These are phyloP conservation scores for Backusella luteola DNA, from an alignment of 192 early-diverging fungal genomes.

Conservation along the genomic window DNA sequence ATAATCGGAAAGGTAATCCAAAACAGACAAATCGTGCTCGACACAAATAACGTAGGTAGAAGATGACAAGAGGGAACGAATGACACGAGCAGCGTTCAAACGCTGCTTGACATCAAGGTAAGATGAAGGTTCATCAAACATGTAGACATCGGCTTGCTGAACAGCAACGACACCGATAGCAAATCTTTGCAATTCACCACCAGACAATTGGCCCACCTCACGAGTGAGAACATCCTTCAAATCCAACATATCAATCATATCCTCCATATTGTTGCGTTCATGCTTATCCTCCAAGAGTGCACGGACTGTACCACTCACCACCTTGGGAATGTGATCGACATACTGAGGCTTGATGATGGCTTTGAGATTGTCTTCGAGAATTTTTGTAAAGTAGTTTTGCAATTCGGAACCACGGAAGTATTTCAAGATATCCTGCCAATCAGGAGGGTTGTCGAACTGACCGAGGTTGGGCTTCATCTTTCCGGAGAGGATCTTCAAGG, in stretches of 20 bases:
- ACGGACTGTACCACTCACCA: constrained; percentile 76
- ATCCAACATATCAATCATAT: constrained; percentile 76
- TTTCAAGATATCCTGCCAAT: constrained; percentile 96
- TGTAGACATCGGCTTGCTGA: constrained; percentile 90
- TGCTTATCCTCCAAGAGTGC: constrained; percentile 68
- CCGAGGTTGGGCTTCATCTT: constrained; percentile 97
- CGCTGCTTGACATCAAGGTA: constrained; percentile 99
- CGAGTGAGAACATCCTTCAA: constrained; percentile 81
- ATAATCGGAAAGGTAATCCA: constrained; percentile 98
- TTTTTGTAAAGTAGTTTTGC: constrained; percentile 99
- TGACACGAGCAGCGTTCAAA: constrained; percentile 92
- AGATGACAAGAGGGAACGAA: constrained; percentile 76
- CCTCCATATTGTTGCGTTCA: constrained; percentile 70
- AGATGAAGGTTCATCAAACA: constrained; percentile 98
- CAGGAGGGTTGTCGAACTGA: constrained; percentile 76
- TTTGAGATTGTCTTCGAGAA: constrained; percentile 93
- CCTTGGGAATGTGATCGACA: constrained; percentile 86
- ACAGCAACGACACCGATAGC: constrained; percentile 87
- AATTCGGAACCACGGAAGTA: constrained; percentile 96
- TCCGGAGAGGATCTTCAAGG: constrained; percentile 91
- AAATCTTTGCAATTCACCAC: constrained; percentile 98
- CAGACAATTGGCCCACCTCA: constrained; percentile 82
- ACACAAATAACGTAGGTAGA: constrained; percentile 88
- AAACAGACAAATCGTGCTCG: constrained; percentile 97
- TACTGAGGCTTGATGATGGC: constrained; percentile 97